Conservation (phyloP, 768 basidiomycete genomes). For the Pisolithus sp. region DNA sequence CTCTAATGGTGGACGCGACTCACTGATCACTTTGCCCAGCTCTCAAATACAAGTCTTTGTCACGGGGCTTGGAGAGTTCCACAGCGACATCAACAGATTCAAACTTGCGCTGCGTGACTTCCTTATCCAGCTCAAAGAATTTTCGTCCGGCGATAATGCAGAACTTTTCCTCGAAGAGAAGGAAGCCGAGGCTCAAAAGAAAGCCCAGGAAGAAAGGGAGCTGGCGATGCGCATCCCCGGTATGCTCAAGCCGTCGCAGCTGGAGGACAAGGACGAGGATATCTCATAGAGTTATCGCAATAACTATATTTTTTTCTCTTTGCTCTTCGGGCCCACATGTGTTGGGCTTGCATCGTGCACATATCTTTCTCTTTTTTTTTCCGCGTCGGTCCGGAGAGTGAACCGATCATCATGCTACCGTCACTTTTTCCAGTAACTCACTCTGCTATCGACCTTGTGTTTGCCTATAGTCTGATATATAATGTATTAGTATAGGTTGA, state of each 20-base stretch:
- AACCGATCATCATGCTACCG: constrained; percentile 22
- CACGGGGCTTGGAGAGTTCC: constrained; percentile 57
- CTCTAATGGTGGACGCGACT: background rate
- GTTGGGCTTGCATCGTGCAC: constrained; percentile 7
- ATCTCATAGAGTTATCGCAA: constrained; percentile 32
- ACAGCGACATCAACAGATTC: constrained; percentile 83
- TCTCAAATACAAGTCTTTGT: constrained; percentile 70
- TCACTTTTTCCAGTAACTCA: constrained; percentile 15
- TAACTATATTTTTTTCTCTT: constrained; percentile 20
- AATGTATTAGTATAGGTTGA: constrained; percentile 32
- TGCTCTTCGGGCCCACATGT: constrained; percentile 19
- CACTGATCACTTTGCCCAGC: constrained; percentile 31
- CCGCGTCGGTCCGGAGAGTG: constrained; percentile 10
- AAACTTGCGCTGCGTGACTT: constrained; percentile 94
- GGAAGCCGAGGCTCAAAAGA: constrained; percentile 73
- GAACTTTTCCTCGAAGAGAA: constrained; percentile 94
- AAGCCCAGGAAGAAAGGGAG: constrained; percentile 79
- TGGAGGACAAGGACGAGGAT: constrained; percentile 92
- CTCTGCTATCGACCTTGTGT: constrained; percentile 25
- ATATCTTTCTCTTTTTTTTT: constrained; percentile 11
- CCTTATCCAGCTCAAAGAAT: constrained; percentile 96
- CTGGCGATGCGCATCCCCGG: constrained; percentile 94
- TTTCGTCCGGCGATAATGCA: constrained; percentile 84
- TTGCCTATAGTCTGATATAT: constrained; percentile 26
- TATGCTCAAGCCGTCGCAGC: constrained; percentile 90